Conservation (phyloP, 164 flowering plant species). For the Umbilicus rupestris region DNA sequence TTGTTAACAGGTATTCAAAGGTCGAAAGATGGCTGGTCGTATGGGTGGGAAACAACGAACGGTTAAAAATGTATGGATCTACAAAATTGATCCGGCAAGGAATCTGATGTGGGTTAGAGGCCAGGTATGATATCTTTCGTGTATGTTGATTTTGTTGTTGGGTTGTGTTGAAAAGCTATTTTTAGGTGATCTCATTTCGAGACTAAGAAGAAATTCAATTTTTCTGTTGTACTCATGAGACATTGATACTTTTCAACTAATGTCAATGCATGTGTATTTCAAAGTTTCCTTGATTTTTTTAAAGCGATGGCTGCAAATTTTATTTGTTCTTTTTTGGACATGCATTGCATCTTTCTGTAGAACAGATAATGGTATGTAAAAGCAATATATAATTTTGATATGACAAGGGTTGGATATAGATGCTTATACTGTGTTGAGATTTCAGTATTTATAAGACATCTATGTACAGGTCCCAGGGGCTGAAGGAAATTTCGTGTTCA, state of each 20-base stretch:
- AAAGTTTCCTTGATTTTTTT: too few species aligned
- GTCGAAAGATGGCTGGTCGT: constrained; percentile 92
- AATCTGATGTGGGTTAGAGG: constrained; percentile 91
- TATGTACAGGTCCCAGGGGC: constrained; percentile 82
- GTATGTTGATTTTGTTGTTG: not conserved
- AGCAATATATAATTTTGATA: not conserved
- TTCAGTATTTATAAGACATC: not conserved
- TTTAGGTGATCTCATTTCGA: not conserved
- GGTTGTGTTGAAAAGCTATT: not conserved
- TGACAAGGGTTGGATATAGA: not conserved
- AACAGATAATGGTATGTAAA: not conserved
- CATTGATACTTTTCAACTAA: too few species aligned
- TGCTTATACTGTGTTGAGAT: not conserved
- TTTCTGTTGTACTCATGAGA: too few species aligned
- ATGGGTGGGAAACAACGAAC: constrained; percentile 84
- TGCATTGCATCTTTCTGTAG: too few species aligned
- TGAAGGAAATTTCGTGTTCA: constrained; percentile 80
- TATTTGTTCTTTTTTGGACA: too few species aligned
- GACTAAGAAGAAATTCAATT: not conserved
- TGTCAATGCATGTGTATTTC: too few species aligned
- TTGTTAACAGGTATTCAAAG: constrained; percentile 62
- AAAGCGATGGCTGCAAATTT: too few species aligned
- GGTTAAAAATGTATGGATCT: constrained; percentile 82
- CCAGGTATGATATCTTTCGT: constrained; percentile 41
- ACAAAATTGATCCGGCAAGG: constrained; percentile 83